Evolutionary conservation across 2,329 filamentous ascomycete species (phyloP).

Genomic region (Colletotrichum lupini): DNA sequence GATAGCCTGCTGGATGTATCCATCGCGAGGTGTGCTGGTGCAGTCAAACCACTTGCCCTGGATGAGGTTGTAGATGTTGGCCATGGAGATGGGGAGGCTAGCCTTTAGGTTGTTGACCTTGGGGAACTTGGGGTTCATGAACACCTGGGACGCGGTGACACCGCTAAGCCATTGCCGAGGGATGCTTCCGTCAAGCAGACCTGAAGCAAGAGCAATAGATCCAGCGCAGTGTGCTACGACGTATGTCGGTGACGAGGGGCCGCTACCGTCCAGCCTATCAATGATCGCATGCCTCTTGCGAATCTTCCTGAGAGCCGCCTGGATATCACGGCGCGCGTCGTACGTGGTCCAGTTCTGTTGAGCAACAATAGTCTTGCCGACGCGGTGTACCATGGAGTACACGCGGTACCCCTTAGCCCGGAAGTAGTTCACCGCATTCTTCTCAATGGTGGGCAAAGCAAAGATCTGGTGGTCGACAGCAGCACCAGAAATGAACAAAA

Average conservation of each 20-base stretch:
- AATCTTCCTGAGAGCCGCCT: slow-evolving; percentile 64
- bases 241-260: slow-evolving; percentile 56
- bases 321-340: slow-evolving; percentile 69
- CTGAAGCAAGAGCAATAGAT: slow-evolving; percentile 66
- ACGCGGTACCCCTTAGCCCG: slow-evolving; percentile 68
- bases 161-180: slow-evolving; percentile 67
- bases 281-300: slow-evolving; percentile 47
- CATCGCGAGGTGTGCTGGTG: slow-evolving; percentile 56
- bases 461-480: slow-evolving; percentile 73
- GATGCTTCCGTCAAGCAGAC: slow-evolving; percentile 71
- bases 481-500: slow-evolving; percentile 72
- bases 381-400: slow-evolving; percentile 68
- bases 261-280: slow-evolving; percentile 33
- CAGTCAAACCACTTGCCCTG: slow-evolving; percentile 68
- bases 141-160: slow-evolving; percentile 69
- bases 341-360: slow-evolving; percentile 67
- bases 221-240: slow-evolving; percentile 73
- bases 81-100: slow-evolving; percentile 57
- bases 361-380: slow-evolving; percentile 62
- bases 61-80: slow-evolving; percentile 59
- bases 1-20: slow-evolving; percentile 59
- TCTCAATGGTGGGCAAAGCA: slow-evolving; percentile 69
- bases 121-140: slow-evolving; percentile 71
- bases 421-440: slow-evolving; percentile 73
- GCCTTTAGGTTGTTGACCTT: slow-evolving; percentile 67